phyloP scores from a whole-genome alignment of 2,329 filamentous ascomycete genomes.

The Pseudogymnoascus sp. region DNA sequence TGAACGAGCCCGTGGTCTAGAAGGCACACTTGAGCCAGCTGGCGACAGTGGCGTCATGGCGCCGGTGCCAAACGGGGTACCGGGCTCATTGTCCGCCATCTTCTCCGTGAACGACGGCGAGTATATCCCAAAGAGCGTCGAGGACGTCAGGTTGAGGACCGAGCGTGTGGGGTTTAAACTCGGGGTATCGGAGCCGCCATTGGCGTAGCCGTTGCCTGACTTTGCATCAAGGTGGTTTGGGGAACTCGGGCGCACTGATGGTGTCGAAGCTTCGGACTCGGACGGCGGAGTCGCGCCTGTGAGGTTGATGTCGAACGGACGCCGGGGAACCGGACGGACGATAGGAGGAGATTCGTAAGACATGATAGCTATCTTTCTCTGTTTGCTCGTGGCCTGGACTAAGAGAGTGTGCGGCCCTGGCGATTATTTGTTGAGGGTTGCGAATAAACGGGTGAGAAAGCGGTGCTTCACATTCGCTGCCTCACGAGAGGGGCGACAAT shows the following conservation, averaged over 20 bases:
- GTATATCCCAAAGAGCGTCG: conserved; percentile 89
- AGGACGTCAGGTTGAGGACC: conserved; percentile 76
- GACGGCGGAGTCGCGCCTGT: conserved; percentile 38
- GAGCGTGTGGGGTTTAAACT: conserved; percentile 64
- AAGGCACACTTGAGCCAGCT: conserved; percentile 30
- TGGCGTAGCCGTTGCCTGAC: conserved; percentile 32
- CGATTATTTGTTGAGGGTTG: neutral
- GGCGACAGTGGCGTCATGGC: conserved; percentile 55
- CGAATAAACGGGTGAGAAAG: neutral
- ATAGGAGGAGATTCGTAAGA: conserved; percentile 41
- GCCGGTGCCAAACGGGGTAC: conserved; percentile 72
- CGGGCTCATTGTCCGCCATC: conserved; percentile 44
- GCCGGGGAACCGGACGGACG: conserved; percentile 61
- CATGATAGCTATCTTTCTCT: conserved; percentile 15
- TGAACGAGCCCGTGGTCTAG: conserved; percentile 3
- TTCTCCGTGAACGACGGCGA: conserved; percentile 50
- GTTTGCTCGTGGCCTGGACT: neutral
- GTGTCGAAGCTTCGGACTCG: conserved; percentile 29
- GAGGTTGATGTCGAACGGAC: conserved; percentile 57
- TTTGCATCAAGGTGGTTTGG: conserved; percentile 56
- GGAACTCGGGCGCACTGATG: conserved; percentile 43
- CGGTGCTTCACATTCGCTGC: neutral
- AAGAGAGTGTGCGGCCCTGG: neutral
- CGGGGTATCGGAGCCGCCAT: conserved; percentile 23
- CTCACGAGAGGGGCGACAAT: neutral